Conservation (phyloP, 805 yeast genomes). For the Kuraishia molischiana region DNA sequence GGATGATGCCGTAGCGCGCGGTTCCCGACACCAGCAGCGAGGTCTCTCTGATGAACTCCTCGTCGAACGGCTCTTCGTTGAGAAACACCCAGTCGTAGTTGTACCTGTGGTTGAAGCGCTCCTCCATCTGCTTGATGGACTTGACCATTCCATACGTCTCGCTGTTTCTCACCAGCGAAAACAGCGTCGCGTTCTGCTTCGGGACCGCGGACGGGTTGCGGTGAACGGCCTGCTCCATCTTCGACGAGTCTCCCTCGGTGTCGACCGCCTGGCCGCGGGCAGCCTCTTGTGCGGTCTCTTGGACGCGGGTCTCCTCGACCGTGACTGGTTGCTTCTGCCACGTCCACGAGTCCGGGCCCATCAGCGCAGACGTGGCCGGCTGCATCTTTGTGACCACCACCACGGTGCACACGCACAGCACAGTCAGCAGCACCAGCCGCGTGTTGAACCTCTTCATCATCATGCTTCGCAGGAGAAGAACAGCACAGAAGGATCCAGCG, state of each 20-base stretch:
- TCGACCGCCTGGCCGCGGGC: no score
- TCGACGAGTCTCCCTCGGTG: not conserved
- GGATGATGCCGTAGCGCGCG: constrained; percentile 31
- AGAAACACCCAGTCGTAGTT: constrained; percentile 36
- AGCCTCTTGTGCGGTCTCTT: no score
- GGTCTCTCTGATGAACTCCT: constrained; percentile 25
- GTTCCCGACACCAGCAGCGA: constrained; percentile 27
- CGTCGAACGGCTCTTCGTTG: constrained; percentile 34
- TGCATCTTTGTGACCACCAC: no score
- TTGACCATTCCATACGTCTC: constrained; percentile 26
- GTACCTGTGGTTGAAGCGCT: constrained; percentile 25
- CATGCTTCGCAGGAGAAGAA: no score
- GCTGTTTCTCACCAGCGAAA: constrained; percentile 29
- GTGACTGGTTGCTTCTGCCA: no score
- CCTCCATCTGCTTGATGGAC: constrained; percentile 25
- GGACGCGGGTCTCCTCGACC: no score
- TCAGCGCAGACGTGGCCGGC: no score
- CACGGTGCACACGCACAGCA: no score
- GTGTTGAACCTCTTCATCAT: no score
- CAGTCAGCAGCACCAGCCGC: no score
- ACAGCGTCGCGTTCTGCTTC: constrained; percentile 53
- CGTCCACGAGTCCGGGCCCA: no score
- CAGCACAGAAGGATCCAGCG: no score
- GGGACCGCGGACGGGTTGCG: constrained; percentile 2
- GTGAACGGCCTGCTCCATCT: not conserved